Evolutionary conservation across 169 alveolate species (phyloP).

Genomic region (Toxoplasma gondii): DNA sequence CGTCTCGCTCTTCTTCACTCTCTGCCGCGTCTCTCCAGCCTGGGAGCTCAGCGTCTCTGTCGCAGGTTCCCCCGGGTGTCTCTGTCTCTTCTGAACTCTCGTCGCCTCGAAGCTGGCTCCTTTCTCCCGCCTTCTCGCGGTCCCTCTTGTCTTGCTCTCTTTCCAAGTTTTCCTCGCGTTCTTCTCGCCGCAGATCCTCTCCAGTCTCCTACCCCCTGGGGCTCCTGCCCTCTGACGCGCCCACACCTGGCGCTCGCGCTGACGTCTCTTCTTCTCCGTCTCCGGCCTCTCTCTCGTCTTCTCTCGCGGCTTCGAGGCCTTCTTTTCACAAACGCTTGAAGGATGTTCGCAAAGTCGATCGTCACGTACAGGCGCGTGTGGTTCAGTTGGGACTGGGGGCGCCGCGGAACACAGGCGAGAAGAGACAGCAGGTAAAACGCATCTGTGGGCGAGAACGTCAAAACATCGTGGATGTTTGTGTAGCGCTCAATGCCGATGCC

Average conservation of each 20-base stretch:
- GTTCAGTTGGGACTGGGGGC: background rate
- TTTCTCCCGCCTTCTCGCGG: background rate
- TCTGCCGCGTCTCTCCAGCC: too few relatives aligned
- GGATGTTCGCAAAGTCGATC: background rate
- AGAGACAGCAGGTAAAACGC: background rate
- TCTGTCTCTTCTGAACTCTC: too few relatives aligned
- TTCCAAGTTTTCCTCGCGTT: too few relatives aligned
- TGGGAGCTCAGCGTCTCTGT: too few relatives aligned
- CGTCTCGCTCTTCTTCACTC: background rate
- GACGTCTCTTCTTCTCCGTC: background rate
- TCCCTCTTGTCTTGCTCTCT: background rate
- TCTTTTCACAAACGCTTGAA: background rate
- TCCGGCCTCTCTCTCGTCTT: background rate
- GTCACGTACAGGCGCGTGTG: background rate
- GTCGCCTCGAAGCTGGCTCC: background rate
- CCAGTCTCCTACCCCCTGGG: background rate
- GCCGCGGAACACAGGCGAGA: background rate
- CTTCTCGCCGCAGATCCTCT: background rate
- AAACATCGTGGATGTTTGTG: too few relatives aligned
- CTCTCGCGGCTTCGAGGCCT: background rate
- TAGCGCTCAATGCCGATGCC: too few relatives aligned
- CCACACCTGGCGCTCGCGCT: background rate
- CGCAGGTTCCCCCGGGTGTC: too few relatives aligned
- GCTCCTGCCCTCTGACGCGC: background rate
- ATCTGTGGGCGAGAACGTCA: too few relatives aligned